A percentile compares a stretch with the other conserved stretches of the same genome.
These are phyloP conservation scores for Strobilomyces dryophilus DNA, from an alignment of 768 basidiomycete species.

Conservation along the genomic window DNA sequence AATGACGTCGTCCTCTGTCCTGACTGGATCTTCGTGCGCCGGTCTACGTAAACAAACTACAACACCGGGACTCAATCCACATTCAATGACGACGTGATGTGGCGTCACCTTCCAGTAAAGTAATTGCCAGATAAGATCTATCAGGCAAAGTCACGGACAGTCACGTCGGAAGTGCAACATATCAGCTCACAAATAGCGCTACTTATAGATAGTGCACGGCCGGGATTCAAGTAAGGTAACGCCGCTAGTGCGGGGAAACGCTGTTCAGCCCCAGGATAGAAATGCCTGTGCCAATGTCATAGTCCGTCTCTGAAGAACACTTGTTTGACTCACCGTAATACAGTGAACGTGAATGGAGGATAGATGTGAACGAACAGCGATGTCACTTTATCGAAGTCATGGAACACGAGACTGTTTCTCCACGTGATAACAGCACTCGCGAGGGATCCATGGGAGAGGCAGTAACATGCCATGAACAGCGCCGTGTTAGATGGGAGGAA, in stretches of 20 bases:
- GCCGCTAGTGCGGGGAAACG: constrained; percentile 83
- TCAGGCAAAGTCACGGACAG: constrained; percentile 5
- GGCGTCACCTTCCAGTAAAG: constrained; percentile 82
- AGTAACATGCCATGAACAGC: constrained; percentile 90
- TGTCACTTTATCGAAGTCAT: constrained; percentile 94
- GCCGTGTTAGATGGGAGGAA: constrained; percentile 69
- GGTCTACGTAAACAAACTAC: constrained; percentile 83
- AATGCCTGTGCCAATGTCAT: constrained; percentile 55
- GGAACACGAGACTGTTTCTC: constrained; percentile 98
- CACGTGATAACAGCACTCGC: constrained; percentile 97
- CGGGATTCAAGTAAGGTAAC: constrained; percentile 67
- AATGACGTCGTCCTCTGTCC: constrained; percentile 90
- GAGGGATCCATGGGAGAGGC: constrained; percentile 84
- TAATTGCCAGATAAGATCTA: constrained; percentile 90
- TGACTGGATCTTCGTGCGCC: constrained; percentile 85
- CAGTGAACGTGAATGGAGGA: constrained; percentile 84
- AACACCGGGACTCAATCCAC: constrained; percentile 1
- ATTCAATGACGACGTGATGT: background rate
- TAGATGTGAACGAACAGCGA: constrained; percentile 95
- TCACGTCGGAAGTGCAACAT: constrained; percentile 9
- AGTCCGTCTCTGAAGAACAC: background rate
- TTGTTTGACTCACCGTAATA: constrained; percentile 62
- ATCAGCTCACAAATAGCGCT: constrained; percentile 71
- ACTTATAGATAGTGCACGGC: constrained; percentile 71
- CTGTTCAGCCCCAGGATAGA: constrained; percentile 71